Evolutionary conservation across 2,329 filamentous ascomycete genomes (phyloP).

Genomic region (Thielaviopsis musarum): DNA sequence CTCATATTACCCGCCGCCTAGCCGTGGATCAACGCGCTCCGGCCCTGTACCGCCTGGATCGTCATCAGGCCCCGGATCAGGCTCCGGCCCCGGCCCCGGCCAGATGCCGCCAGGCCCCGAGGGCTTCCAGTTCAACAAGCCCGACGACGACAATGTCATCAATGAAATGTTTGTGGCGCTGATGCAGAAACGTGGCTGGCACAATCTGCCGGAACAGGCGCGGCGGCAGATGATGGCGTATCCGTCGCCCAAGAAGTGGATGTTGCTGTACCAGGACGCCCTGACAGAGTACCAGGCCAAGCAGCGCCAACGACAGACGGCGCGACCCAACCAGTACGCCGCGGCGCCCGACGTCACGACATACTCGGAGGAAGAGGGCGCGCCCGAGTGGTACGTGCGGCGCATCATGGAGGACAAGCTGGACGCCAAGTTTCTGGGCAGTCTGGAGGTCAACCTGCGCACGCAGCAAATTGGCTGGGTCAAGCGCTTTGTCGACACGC

Average conservation of each 20-base stretch:
- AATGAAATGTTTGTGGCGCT: conserved; percentile 83
- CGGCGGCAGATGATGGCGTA: conserved; percentile 93
- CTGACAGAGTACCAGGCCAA: conserved; percentile 89
- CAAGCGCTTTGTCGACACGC: conserved; percentile 87
- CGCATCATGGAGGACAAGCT: conserved; percentile 94
- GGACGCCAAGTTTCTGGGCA: conserved; percentile 78
- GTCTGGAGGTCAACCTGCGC: conserved; percentile 81
- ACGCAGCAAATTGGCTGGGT: conserved; percentile 98
- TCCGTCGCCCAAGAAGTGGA: conserved; percentile 92
- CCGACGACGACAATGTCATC: conserved; percentile 65
- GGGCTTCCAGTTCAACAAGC: conserved; percentile 48
- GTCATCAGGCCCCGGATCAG: conserved; percentile 32
- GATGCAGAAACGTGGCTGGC: conserved; percentile 97
- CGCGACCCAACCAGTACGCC: conserved; percentile 49
- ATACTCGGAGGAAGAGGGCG: conserved; percentile 83
- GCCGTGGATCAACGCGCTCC: conserved; percentile 39
- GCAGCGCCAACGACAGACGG: conserved; percentile 67
- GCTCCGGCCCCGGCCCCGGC: conserved; percentile 25
- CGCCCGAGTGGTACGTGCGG: conserved; percentile 94
- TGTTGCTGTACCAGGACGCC: conserved; percentile 84
- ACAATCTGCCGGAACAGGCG: conserved; percentile 88
- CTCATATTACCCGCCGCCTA: conserved; percentile 32
- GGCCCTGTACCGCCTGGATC: conserved; percentile 33
- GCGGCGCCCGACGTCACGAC: conserved; percentile 53
- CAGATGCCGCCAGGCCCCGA: conserved; percentile 33